phyloP scores from a whole-genome alignment of 257 asterid genomes.

The Hygrophila difformis region DNA sequence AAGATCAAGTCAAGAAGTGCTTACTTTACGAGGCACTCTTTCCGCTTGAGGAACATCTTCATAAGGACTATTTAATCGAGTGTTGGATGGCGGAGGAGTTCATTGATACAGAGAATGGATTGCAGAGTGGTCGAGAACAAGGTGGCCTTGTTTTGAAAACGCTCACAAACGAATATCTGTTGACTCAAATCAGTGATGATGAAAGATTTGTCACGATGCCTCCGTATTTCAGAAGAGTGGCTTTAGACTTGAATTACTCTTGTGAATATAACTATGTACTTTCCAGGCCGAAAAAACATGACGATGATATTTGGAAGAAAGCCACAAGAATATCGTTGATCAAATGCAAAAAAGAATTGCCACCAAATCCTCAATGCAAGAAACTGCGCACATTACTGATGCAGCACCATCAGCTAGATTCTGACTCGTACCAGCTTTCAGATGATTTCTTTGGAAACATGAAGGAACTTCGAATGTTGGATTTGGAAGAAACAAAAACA shows the following conservation, averaged over 20 bases:
- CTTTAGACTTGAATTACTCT: background rate
- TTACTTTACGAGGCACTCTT: conserved; percentile 12
- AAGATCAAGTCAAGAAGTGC: conserved; percentile 6
- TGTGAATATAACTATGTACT: background rate
- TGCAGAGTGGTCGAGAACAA: conserved; percentile 1
- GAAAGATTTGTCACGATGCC: conserved; percentile 12
- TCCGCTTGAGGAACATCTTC: conserved; percentile 2
- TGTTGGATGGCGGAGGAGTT: too few species aligned
- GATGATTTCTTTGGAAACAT: too few species aligned
- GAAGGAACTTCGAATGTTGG: too few species aligned
- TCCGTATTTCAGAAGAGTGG: background rate
- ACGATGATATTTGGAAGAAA: background rate
- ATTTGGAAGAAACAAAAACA: background rate
- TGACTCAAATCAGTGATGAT: background rate
- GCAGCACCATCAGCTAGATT: conserved; percentile 5
- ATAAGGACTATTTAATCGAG: too few species aligned
- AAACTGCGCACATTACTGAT: too few species aligned
- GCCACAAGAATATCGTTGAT: conserved; percentile 12
- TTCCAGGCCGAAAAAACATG: background rate
- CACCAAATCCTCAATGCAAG: conserved; percentile 5
- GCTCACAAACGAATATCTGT: conserved; percentile 7
- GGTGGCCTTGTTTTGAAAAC: conserved; percentile 8
- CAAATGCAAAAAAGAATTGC: background rate
- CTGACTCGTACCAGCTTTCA: too few species aligned
- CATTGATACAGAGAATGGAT: background rate